Conservation (phyloP, 2,329 filamentous ascomycete species). For the Rhinocladiella mackenziei region DNA sequence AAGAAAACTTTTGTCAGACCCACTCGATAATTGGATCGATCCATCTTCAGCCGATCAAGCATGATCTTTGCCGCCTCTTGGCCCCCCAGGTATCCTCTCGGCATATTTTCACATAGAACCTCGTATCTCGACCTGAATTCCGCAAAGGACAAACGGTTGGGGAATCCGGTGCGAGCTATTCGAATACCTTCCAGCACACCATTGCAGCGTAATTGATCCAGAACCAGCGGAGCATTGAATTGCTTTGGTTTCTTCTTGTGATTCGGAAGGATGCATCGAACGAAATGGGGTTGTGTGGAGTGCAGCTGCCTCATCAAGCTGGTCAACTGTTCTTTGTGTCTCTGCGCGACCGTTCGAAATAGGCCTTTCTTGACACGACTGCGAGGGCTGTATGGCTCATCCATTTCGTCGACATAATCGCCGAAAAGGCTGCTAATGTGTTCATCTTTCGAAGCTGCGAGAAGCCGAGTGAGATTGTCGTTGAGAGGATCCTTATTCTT, state of each 20-base stretch:
- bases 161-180: slow-evolving; percentile 94
- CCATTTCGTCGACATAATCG: slow-evolving; percentile 80
- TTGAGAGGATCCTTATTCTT: slow-evolving; percentile 99
- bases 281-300: slow-evolving; percentile 96
- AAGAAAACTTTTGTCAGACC: slow-evolving; percentile 98
- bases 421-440: slow-evolving; percentile 81
- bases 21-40: slow-evolving; percentile 82
- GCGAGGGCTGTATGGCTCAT: slow-evolving; percentile 62
- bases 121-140: slow-evolving; percentile 97
- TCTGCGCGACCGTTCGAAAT: slow-evolving; percentile 92
- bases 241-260: slow-evolving; percentile 96
- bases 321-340: slow-evolving; percentile 98
- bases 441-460: slow-evolving; percentile 74
- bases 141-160: slow-evolving; percentile 83
- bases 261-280: slow-evolving; percentile 94
- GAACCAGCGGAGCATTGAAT: slow-evolving; percentile 83
- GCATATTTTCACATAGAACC: slow-evolving; percentile 83
- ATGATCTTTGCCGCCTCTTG: slow-evolving; percentile 81
- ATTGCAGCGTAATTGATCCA: slow-evolving; percentile 96
- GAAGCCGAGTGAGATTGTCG: slow-evolving; percentile 87
- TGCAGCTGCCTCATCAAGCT: slow-evolving; percentile 91
- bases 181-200: slow-evolving; percentile 98
- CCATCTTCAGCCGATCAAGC: slow-evolving; percentile 81
- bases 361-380: slow-evolving; percentile 94
- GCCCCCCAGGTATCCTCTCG: slow-evolving; percentile 85